Base-by-base conservation (phyloP, 768 basidiomycete genomes). In the Daedaleopsis nitida region DNA sequence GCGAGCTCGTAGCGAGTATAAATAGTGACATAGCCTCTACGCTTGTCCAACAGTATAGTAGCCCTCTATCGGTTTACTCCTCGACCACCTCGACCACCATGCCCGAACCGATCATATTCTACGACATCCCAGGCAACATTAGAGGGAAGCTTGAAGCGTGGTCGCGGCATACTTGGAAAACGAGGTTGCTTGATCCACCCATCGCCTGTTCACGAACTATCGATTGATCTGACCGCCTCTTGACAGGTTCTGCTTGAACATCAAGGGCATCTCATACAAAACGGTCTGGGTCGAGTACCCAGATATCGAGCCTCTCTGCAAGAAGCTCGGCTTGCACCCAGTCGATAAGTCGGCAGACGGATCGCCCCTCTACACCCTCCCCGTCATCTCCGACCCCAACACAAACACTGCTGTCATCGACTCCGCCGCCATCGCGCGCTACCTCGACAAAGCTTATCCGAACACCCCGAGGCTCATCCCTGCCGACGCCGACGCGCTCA, bases 231-330 rank as follows among this genome's bases (percentile, higher is more conserved):
- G 27, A 32, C 27, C 7, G 27, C 17, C 12, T 12, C 7, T 24
- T 9, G 3, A 23, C 12, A 69, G 68, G 9, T 64, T 55, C 55
- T 75, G 74, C 6, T 65, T 79, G 47, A 78, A 79, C 60, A 73
- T 73, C 68, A 81, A 82, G 60, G 67, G 68, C n/a, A 44, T 79
- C 16, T 66, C 77, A 1, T 80, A 80, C 71, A 77, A 72, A 60
- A 84, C 83, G 3, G 75, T 78, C 51, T 82, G 80, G 79, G 67
- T 85, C 56, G 83, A 85, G 57, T 81, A 77, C 59, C 80, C 80
- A 2, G 81, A 86, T 54, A 80, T 87, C 55, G 76, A 70, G 52
- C 24, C 54, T 1, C 65, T 70, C 47, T 69, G 71, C 68, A 73
- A 73, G 57, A 69, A 76, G 54, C 57, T 78, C 27, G 76, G 77